Base-by-base conservation (phyloP, 495 filamentous ascomycete genomes). In the Sabuloglossum arenarium region DNA sequence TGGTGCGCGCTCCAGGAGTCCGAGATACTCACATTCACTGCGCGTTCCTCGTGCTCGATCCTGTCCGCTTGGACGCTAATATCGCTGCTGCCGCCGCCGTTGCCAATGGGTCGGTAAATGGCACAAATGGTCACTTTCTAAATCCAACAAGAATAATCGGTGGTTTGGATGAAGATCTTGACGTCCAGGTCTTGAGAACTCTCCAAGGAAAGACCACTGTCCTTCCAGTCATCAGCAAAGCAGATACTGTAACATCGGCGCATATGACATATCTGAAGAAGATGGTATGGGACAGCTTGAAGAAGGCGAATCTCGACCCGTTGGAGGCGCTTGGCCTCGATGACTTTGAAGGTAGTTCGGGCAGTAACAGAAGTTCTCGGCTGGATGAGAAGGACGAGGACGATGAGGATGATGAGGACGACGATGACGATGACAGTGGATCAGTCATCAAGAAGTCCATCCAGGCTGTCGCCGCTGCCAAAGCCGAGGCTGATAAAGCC, bases 11-110 rank as follows among this genome's bases (percentile, higher is more conserved):
- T 54, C 88, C 91, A 21, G 91, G 89, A 59, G 84, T 85, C 62
- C 85, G 85, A 61, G 91, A 98, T 73, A 94, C 90, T 46, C 91
- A 98, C 67, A 91, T 98, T 61, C 91, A 98, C 66, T 93, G 87
- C 56, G 91, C 88, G 56, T 94, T 98, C 67, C 73, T 95, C 54
- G 73, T 98, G 46, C 79, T 98, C 53, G 91, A 98, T 65, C 91
- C 91, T 11, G 76, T 81, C 21, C 84, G 86, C 42, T 78, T 98
- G 29, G 88, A 93, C 63, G 73, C 79, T 52, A 94, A 88, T 62
- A 79, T 91, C 51, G 80, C 82, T 24, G 62, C 70, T n/a, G 57
- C 51, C 28, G 21, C 31, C 4, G 37, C 34, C 24, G 28, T 16
- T 21, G 31, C 32, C 34, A 67, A 64, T 32, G 60, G 66, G 14